Conservation (phyloP, 2,329 filamentous ascomycete genomes). For the Lojkania enalia region DNA sequence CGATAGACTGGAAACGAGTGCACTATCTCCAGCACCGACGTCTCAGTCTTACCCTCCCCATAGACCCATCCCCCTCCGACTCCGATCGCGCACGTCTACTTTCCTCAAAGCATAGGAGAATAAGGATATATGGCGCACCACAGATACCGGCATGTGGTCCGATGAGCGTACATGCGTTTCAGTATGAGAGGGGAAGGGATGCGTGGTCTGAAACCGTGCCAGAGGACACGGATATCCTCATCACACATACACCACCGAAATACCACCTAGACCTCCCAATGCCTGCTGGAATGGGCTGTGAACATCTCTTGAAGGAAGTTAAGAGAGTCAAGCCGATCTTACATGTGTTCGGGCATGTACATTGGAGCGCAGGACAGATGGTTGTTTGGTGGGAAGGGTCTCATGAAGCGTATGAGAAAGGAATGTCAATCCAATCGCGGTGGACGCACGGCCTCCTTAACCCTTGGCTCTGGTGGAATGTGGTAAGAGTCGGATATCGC, state of each 20-base stretch:
- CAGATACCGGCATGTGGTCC: slow-evolving; percentile 75
- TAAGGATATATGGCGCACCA: slow-evolving; percentile 79
- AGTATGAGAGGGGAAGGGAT: slow-evolving; percentile 67
- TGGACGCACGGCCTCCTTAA: slow-evolving; percentile 45
- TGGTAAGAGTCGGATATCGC: slow-evolving; percentile 55
- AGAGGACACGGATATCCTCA: slow-evolving; percentile 71
- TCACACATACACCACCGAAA: slow-evolving; percentile 80
- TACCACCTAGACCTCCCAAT: slow-evolving; percentile 66
- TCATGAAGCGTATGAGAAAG: slow-evolving; percentile 71
- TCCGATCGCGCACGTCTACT: slow-evolving; percentile 26
- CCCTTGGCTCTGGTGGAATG: slow-evolving; percentile 54
- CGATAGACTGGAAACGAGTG: slow-evolving; percentile 68
- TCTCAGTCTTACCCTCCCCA: slow-evolving; percentile 60
- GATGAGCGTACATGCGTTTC: slow-evolving; percentile 72
- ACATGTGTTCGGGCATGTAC: slow-evolving; percentile 85
- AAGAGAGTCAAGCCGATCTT: slow-evolving; percentile 74
- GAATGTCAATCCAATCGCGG: slow-evolving; percentile 52
- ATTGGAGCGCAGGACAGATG: slow-evolving; percentile 73
- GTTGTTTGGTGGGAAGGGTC: slow-evolving; percentile 73
- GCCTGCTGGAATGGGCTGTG: slow-evolving; percentile 68
- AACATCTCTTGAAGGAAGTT: slow-evolving; percentile 69
- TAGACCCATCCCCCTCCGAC: slow-evolving; percentile 10
- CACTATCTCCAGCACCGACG: slow-evolving; percentile 75
- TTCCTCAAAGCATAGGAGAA: slow-evolving; percentile 47
- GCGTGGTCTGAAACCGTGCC: slow-evolving; percentile 76